Evolutionary conservation across 495 filamentous ascomycete genomes (phyloP).

Genomic region (Neurospora cerealis): DNA sequence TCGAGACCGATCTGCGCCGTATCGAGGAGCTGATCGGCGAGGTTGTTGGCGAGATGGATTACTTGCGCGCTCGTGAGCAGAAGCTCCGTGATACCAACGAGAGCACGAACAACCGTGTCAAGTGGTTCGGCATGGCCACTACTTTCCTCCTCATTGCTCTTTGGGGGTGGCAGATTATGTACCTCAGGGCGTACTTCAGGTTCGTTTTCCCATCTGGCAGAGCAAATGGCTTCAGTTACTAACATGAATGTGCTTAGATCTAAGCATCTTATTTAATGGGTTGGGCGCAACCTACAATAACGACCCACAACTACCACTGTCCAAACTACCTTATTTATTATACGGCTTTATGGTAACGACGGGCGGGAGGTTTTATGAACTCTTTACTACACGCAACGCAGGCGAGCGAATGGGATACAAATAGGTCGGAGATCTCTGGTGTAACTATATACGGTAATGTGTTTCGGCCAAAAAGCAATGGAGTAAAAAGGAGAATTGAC

Average conservation of each 20-base stretch:
- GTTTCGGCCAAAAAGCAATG: background rate
- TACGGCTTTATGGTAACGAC: slow-evolving; percentile 6
- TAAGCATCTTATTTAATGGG: slow-evolving; percentile 71
- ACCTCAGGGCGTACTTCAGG: slow-evolving; percentile 95
- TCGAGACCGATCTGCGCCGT: slow-evolving; percentile 89
- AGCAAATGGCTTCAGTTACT: slow-evolving; percentile 13
- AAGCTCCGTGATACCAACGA: slow-evolving; percentile 97
- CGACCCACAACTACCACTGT: background rate
- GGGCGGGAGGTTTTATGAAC: slow-evolving; percentile 9
- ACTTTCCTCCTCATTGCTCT: slow-evolving; percentile 87
- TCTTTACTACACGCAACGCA: slow-evolving; percentile 14
- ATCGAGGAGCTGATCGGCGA: slow-evolving; percentile 81
- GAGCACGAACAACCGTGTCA: slow-evolving; percentile 97
- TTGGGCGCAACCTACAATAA: background rate
- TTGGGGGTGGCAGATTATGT: slow-evolving; percentile 95
- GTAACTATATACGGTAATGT: background rate
- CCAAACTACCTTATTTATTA: background rate
- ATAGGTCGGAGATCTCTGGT: background rate
- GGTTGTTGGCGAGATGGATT: slow-evolving; percentile 83
- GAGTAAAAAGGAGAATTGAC: background rate
- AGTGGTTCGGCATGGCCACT: slow-evolving; percentile 94
- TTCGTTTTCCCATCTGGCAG: slow-evolving; percentile 21
- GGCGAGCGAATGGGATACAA: slow-evolving; percentile 10
- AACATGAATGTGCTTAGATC: slow-evolving; percentile 26
- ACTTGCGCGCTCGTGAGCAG: slow-evolving; percentile 83